Conservation (phyloP, 1,284 basidiomycete species). For the Polyporus tsugae region DNA sequence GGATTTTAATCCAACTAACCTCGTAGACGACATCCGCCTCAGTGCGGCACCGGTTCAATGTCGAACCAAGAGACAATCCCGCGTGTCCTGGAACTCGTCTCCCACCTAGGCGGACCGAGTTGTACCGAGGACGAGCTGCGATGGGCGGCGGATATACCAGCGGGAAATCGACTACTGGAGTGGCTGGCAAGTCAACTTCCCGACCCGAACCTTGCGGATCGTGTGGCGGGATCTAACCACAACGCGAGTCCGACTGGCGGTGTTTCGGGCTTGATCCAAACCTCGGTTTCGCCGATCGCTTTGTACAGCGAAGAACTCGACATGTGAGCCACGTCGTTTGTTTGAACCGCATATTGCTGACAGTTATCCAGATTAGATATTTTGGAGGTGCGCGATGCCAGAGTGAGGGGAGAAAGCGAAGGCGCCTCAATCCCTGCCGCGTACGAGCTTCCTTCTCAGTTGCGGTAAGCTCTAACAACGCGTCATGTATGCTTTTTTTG, state of each 20-base stretch:
- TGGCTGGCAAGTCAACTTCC: slow-evolving; percentile 37
- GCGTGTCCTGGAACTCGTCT: slow-evolving; percentile 14
- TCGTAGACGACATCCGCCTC: neutral
- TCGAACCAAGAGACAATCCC: slow-evolving; percentile 9
- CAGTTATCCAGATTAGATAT: neutral
- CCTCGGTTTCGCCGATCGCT: slow-evolving; percentile 24
- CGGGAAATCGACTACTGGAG: slow-evolving; percentile 33
- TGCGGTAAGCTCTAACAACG: slow-evolving; percentile 8
- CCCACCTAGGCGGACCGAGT: slow-evolving; percentile 33
- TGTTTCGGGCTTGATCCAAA: neutral
- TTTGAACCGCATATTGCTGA: neutral
- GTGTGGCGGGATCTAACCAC: neutral
- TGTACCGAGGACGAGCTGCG: slow-evolving; percentile 29
- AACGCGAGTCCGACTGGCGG: neutral
- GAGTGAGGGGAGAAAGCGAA: neutral
- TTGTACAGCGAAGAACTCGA: slow-evolving; percentile 31
- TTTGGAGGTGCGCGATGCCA: neutral
- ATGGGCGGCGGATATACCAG: slow-evolving; percentile 36
- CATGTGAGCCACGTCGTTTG: neutral
- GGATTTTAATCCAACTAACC: too few species aligned
- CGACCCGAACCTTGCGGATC: neutral
- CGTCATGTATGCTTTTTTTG: neutral
- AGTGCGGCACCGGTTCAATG: neutral
- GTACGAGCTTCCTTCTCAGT: slow-evolving; percentile 25
- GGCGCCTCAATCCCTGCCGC: neutral